Evolutionary conservation across 768 basidiomycete species (phyloP), one percentile per base, ranked within the genome.

Genomic region (Ramaria sp.): DNA sequence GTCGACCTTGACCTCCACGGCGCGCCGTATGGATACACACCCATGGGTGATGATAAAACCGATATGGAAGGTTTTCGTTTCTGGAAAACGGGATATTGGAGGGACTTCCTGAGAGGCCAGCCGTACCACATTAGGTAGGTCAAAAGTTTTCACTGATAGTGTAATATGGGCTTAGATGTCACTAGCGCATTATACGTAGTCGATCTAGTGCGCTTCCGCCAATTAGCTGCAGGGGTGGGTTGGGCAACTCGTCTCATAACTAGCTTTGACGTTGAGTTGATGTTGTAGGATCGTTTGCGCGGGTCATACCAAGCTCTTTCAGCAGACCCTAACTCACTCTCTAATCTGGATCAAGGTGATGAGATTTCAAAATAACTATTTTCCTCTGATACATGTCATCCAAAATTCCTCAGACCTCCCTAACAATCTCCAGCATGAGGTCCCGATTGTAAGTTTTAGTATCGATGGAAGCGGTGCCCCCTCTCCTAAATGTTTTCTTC

Each of bases 1-100:
- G 85, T 96, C n/a, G 88, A 96, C 61, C 69, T 96, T 48, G 88
- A 99, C 63, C 73, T 99, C 10, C 80, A 92, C 25, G 93, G 93
- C 0, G 89, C 91, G 0, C 93, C 95, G 1, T 98, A 98, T 60
- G 93, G 85, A 0, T 97, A 94, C 62, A 89, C 94, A 0, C 96
- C 96, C 0, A 99, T 99, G 96, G 96, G 96, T 1, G 83, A 95
- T 61, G 90, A 95, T 61, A 88, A 95, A 59, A 68, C 71, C 22
- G 96, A 94, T 30, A 96, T 97, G 85, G 96, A 98, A 65, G 93
- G 94, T 0, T 99, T 93, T 73, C 75, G 96, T 27, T 99, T 99
- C 73, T 99, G 96, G 96, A 97, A 98, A 71, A 87, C 83, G 0
- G 96, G 93, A 0, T 94, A 93, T 62, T 93, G 95, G 96, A 82